These are phyloP conservation scores for Tylopilus rubrobrunneus DNA, from an alignment of 768 basidiomycete genomes.

Conservation along the genomic window DNA sequence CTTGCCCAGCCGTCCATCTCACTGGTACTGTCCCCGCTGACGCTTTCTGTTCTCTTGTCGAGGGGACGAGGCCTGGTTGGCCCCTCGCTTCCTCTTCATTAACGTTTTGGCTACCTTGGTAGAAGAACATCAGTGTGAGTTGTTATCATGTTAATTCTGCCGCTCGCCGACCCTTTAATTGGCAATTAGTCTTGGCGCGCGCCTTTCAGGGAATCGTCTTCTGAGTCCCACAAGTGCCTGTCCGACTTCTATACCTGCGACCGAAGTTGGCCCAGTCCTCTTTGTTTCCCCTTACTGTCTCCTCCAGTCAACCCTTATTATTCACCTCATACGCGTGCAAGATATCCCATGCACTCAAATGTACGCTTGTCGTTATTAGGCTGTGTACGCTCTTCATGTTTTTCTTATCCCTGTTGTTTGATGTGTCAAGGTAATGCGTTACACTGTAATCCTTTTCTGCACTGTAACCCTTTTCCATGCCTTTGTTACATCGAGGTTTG, in stretches of 20 bases:
- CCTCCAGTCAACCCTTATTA: background rate
- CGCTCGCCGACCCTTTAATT: background rate
- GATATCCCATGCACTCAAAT: constrained; percentile 14
- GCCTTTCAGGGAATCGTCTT: background rate
- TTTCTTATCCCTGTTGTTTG: constrained; percentile 11
- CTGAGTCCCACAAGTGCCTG: background rate
- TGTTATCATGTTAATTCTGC: background rate
- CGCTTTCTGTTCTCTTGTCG: background rate
- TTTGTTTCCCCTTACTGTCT: background rate
- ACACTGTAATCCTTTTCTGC: background rate
- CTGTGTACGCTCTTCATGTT: constrained; percentile 13
- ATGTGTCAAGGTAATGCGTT: constrained; percentile 4
- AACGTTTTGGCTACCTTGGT: background rate
- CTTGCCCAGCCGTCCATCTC: background rate
- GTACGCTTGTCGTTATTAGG: constrained; percentile 15
- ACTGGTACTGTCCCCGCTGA: background rate
- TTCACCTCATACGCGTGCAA: constrained; percentile 7
- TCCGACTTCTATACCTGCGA: background rate
- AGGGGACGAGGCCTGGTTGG: background rate
- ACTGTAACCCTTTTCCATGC: no score
- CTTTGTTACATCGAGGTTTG: background rate
- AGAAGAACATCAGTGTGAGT: constrained; percentile 7
- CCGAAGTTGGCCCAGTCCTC: background rate
- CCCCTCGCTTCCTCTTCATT: background rate
- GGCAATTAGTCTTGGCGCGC: background rate